Evolutionary conservation across 805 yeast genomes (phyloP), one percentile per base, ranked within the genome.

Genomic region (Barnettozyma wickerhamii): DNA sequence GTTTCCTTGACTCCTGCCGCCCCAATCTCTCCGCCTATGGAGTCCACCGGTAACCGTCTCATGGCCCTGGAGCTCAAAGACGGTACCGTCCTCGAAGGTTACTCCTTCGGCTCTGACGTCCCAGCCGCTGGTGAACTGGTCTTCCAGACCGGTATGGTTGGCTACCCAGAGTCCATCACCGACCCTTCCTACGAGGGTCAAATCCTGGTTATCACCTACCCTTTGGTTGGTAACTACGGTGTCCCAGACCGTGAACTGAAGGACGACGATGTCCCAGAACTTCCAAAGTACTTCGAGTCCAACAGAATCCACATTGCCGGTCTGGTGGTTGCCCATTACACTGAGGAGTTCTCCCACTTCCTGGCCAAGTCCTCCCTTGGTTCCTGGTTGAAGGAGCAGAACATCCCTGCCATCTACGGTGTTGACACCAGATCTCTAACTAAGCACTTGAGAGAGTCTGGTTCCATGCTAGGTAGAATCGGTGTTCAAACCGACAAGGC

Each of bases 111-210:
- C 74, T 96, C 98, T 41, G 82, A 82, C 48, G 78, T 74, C 46
- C 64, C 95, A 19, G 79, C 81, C 42, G 95, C 98, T 42, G 99
- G 99, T 75, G 99, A 93, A 71, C 79, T 95, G 56, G 99, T 93
- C 46, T 93, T 93, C 79, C 98, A 95, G 69, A 93, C 99, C 49
- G 98, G 99, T 72, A 90, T 93, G 96, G 98, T 93, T 54, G 99
- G 99, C 48, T 93, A 93, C 65, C 99, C 98, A 31, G 99, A 93
- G 68, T 81, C 97, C 39, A 79, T 93, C 65, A 89, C 99, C 30
- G 99, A 93, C 68, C 99, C 99, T 46, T 93, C 98, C 33, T 93
- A 93, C 67, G 90, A 86, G 61, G 99, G 99, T 49, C 99, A 93
- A 69, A 91, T 93, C 59, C 71, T 93, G 63, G 97, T 93, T 49